Evolutionary conservation across 805 yeast species (phyloP).

Genomic region (Monosporozyma aerobia): DNA sequence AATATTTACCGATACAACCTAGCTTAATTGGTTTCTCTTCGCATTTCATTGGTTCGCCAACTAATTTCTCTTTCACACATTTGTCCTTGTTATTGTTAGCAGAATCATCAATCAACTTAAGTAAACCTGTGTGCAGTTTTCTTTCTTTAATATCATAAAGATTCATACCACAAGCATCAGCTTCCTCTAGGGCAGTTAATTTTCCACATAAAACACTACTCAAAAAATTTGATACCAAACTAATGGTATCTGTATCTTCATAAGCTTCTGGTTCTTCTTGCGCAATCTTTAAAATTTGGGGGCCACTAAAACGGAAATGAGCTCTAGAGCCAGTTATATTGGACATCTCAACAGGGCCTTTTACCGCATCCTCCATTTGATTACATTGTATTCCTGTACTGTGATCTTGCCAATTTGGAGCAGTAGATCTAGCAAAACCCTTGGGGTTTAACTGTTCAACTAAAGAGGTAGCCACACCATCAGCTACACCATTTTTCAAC

Average conservation of each 20-base stretch:
- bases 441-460: constrained; percentile 38
- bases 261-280: constrained; percentile 44
- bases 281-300: constrained; percentile 74
- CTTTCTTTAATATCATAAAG: constrained; percentile 59
- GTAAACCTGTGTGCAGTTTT: constrained; percentile 46
- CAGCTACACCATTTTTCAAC: constrained; percentile 31
- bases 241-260: constrained; percentile 48
- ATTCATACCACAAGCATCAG: constrained; percentile 93
- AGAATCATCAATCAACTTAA: constrained; percentile 31
- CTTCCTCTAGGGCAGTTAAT: constrained; percentile 59
- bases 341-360: constrained; percentile 53
- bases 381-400: constrained; percentile 65
- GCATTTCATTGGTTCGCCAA: constrained; percentile 32
- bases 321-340: constrained; percentile 74
- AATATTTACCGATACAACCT: constrained; percentile 52
- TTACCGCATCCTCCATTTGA: constrained; percentile 50
- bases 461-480: constrained; percentile 28
- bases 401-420: constrained; percentile 96
- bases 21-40: constrained; percentile 30
- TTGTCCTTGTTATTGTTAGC: constrained; percentile 10
- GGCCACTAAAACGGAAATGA: constrained; percentile 83
- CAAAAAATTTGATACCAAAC: constrained; percentile 70
- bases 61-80: constrained; percentile 29
- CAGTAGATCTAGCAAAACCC: constrained; percentile 52
- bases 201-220: constrained; percentile 62